phyloP scores from a whole-genome alignment of 208 protist species.

The Leishmania arabica region DNA sequence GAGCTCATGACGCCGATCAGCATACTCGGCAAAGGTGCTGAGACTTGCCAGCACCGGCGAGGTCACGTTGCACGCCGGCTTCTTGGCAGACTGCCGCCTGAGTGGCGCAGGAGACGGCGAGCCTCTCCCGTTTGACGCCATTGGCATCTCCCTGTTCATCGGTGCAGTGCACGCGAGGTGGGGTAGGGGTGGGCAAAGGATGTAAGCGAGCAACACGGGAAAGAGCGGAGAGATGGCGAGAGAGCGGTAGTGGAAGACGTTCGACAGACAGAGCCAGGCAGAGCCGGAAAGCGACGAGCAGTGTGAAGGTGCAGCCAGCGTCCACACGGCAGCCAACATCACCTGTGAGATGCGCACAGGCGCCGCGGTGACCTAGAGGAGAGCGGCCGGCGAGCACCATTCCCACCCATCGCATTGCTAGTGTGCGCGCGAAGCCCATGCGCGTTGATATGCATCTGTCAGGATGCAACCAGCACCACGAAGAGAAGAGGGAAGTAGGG shows the following conservation, averaged over 20 bases:
- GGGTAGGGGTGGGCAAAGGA: background rate
- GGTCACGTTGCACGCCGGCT: background rate
- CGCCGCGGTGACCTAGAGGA: background rate
- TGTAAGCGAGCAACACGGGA: background rate
- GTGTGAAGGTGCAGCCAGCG: background rate
- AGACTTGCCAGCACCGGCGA: background rate
- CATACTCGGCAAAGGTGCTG: slow-evolving; percentile 18
- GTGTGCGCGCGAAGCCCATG: background rate
- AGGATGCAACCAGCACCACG: background rate
- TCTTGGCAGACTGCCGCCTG: background rate
- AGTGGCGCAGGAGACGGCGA: background rate
- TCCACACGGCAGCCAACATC: background rate
- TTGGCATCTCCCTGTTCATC: background rate
- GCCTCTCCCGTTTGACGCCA: background rate
- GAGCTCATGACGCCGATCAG: slow-evolving; percentile 5
- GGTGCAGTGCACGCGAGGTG: background rate
- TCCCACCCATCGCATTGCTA: background rate
- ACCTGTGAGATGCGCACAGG: background rate
- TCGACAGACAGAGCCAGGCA: background rate
- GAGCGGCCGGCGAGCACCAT: background rate
- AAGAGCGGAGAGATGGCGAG: background rate
- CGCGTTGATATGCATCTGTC: background rate
- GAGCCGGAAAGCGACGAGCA: no score
- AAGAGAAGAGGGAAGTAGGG: background rate
- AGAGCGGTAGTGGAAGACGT: background rate